Conservation (phyloP, 1,284 basidiomycete species). For the Trichosporon sp. region DNA sequence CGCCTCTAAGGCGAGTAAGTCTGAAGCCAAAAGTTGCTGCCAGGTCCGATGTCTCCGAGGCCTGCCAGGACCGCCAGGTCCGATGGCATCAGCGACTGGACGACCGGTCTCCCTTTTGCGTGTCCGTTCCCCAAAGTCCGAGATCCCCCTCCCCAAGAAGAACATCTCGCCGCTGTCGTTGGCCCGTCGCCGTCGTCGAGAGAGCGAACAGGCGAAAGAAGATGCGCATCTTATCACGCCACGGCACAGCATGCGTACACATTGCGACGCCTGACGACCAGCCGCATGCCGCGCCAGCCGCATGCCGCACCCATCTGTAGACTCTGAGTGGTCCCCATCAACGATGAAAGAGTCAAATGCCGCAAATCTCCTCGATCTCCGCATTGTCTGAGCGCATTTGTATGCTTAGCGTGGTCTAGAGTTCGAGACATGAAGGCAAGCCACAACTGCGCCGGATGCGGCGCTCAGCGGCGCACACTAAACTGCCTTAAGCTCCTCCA, state of each 20-base stretch:
- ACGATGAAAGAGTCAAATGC: not conserved
- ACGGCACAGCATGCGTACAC: not conserved
- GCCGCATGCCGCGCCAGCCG: too few species aligned
- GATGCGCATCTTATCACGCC: not conserved
- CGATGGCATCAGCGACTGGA: not conserved
- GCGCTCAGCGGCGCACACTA: not conserved
- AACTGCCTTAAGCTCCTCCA: not conserved
- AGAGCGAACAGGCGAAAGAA: too few species aligned
- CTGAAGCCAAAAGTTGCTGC: not conserved
- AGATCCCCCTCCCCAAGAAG: too few species aligned
- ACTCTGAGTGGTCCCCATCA: not conserved
- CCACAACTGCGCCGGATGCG: not conserved
- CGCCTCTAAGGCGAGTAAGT: conserved; percentile 5
- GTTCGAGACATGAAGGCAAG: not conserved
- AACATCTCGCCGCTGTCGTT: not conserved
- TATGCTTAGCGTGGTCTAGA: too few species aligned
- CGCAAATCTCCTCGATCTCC: not conserved
- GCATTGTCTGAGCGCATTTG: too few species aligned
- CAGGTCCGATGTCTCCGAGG: too few species aligned
- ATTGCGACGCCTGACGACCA: not conserved
- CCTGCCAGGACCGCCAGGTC: too few species aligned
- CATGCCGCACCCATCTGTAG: too few species aligned
- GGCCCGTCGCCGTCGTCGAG: too few species aligned
- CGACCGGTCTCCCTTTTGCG: not conserved
- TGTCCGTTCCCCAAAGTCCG: not conserved